phyloP scores from a whole-genome alignment of 2,329 filamentous ascomycete species.

The Sodiomyces alkalinus region DNA sequence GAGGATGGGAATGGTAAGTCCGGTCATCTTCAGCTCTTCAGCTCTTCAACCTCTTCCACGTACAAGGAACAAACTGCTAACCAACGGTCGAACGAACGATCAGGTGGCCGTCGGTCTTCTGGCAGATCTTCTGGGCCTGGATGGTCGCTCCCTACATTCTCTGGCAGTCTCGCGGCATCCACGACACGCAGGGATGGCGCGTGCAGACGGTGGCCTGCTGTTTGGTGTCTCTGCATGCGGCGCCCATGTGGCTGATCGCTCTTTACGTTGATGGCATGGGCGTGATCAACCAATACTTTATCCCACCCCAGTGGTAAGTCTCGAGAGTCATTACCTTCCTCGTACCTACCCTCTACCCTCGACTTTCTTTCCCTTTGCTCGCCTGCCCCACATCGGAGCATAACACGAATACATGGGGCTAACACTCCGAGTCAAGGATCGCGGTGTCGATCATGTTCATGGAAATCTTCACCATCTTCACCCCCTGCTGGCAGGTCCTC shows the following conservation, averaged over 20 bases:
- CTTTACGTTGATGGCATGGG: constrained; percentile 35
- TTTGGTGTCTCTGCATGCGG: constrained; percentile 41
- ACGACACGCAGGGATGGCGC: constrained; percentile 52
- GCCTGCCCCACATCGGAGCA: too few species aligned
- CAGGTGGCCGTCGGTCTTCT: constrained; percentile 46
- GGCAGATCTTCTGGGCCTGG: constrained; percentile 51
- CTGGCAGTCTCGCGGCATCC: constrained; percentile 43
- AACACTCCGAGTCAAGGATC: constrained; percentile 22
- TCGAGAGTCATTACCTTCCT: constrained; percentile 1
- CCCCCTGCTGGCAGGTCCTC: constrained; percentile 43
- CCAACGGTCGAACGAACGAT: too few species aligned
- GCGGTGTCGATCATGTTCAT: constrained; percentile 45
- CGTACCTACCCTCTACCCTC: too few species aligned
- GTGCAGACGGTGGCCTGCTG: constrained; percentile 42
- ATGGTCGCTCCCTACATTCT: constrained; percentile 45
- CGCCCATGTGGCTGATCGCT: constrained; percentile 52
- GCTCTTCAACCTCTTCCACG: neutral
- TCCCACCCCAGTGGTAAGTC: constrained; percentile 47
- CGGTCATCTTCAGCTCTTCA: too few species aligned
- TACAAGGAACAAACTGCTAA: too few species aligned
- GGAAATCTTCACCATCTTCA: constrained; percentile 47
- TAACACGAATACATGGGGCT: too few species aligned
- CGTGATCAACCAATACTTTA: constrained; percentile 35
- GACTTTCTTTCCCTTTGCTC: too few species aligned
- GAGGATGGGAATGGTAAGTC: constrained; percentile 51